Conservation (phyloP, 768 basidiomycete genomes). For the Pulveroboletus sp. region DNA sequence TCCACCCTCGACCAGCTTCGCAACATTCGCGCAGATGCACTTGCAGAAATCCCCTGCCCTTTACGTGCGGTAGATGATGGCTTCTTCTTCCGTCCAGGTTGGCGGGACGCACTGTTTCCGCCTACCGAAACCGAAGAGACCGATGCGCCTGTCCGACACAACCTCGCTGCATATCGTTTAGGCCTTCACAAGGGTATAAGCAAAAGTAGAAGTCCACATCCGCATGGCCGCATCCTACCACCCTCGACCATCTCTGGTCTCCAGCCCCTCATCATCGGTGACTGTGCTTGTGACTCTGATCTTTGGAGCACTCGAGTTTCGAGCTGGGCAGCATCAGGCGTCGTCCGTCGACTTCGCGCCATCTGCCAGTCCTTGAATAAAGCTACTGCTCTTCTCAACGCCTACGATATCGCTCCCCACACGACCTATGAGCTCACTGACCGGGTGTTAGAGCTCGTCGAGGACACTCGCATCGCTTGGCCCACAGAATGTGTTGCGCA, state of each 20-base stretch:
- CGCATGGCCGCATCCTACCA: conserved; percentile 13
- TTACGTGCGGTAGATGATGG: conserved; percentile 67
- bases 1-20: conserved; percentile 63
- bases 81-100: conserved; percentile 60
- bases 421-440: conserved; percentile 68
- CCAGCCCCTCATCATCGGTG: conserved; percentile 77
- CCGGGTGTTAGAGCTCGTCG: conserved; percentile 68
- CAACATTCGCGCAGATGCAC: conserved; percentile 51
- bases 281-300: conserved; percentile 62
- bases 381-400: conserved; percentile 58
- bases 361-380: conserved; percentile 68
- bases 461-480: conserved; percentile 75
- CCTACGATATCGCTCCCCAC: conserved; percentile 67
- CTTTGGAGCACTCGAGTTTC: conserved; percentile 61
- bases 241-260: conserved; percentile 21
- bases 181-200: conserved; percentile 23
- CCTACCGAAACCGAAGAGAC: conserved; percentile 20
- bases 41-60: conserved; percentile 50
- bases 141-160: conserved; percentile 10
- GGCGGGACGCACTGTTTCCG: conserved; percentile 47
- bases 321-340: conserved; percentile 59
- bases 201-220: conserved; percentile 29
- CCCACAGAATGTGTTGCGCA: conserved; percentile 65
- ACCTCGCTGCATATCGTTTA: conserved; percentile 19
- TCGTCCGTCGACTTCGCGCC: conserved; percentile 68